These are phyloP conservation scores for Warburgia ugandensis DNA, from an alignment of 164 flowering plant genomes.

Conservation along the genomic window DNA sequence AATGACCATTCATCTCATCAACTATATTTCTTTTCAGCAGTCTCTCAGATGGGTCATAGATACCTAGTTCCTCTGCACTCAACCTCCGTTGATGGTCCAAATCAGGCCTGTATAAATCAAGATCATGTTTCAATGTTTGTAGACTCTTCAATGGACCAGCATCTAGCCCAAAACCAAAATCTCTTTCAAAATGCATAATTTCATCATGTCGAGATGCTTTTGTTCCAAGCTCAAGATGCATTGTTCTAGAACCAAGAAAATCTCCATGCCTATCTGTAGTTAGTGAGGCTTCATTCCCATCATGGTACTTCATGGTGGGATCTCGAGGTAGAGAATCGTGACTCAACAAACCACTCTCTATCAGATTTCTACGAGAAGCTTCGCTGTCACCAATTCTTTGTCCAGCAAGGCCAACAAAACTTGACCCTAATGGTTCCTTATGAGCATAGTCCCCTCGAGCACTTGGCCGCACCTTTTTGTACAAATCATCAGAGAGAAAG, in stretches of 20 bases:
- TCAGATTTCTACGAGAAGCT: slow-evolving; percentile 11
- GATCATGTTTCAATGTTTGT: slow-evolving; percentile 13
- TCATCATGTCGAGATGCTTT: slow-evolving; percentile 10
- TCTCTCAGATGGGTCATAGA: slow-evolving; percentile 16
- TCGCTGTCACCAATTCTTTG: slow-evolving; percentile 13
- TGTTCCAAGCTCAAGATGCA: slow-evolving; percentile 15
- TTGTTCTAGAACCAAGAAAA: slow-evolving; percentile 15
- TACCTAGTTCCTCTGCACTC: slow-evolving; percentile 13
- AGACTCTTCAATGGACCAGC: slow-evolving; percentile 12
- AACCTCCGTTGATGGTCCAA: slow-evolving; percentile 12
- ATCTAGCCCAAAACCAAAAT: slow-evolving; percentile 22
- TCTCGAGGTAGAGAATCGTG: slow-evolving; percentile 16
- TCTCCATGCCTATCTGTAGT: slow-evolving; percentile 17
- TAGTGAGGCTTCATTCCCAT: slow-evolving; percentile 9
- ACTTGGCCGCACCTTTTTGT: slow-evolving; percentile 10
- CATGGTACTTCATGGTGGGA: slow-evolving; percentile 8
- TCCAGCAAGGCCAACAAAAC: slow-evolving; percentile 12
- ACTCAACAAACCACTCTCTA: slow-evolving; percentile 17
- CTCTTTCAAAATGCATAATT: slow-evolving; percentile 9
- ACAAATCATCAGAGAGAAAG: slow-evolving; percentile 14
- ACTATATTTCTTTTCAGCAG: slow-evolving; percentile 8
- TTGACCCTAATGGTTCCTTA: slow-evolving; percentile 15
- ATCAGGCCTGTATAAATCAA: slow-evolving; percentile 8
- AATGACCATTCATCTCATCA: slow-evolving; percentile 18
- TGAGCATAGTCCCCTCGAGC: slow-evolving; percentile 17